These are phyloP conservation scores for Oryza nivara DNA, from an alignment of 176 grass and related monocot species.

Conservation along the genomic window DNA sequence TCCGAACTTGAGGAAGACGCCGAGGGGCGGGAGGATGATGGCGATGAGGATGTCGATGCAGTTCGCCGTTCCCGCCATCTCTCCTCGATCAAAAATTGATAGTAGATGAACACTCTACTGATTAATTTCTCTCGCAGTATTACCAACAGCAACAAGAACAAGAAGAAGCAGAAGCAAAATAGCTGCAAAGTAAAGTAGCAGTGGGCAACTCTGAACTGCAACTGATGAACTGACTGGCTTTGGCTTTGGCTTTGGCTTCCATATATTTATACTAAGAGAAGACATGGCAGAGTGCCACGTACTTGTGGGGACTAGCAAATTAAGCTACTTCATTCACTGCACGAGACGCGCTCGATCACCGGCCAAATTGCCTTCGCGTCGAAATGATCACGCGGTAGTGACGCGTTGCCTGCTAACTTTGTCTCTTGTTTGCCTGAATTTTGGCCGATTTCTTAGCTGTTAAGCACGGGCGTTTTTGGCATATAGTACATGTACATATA, in stretches of 20 bases:
- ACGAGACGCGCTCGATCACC: too few relatives aligned
- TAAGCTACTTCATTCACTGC: too few relatives aligned
- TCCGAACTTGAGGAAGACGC: constrained; percentile 61
- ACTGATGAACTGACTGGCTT: not conserved
- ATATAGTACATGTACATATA: not conserved
- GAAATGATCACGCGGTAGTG: too few relatives aligned
- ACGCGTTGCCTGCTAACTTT: too few relatives aligned
- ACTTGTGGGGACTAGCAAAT: too few relatives aligned
- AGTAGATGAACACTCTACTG: not conserved
- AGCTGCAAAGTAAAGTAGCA: not conserved
- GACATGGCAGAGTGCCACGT: not conserved
- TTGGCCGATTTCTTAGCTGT: not conserved
- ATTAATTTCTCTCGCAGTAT: not conserved
- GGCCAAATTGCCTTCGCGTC: too few relatives aligned
- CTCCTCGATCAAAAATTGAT: not conserved
- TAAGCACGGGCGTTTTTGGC: not conserved
- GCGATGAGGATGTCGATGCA: constrained; percentile 66
- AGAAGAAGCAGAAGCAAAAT: not conserved
- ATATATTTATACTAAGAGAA: not conserved
- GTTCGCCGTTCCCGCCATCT: constrained; percentile 32
- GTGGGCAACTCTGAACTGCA: not conserved
- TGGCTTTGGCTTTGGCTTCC: not conserved
- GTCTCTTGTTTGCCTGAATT: too few relatives aligned
- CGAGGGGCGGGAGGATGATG: constrained; percentile 64
- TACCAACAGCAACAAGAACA: too few relatives aligned